Conservation (phyloP, 768 basidiomycete species). For the Lactarius sanguifluus region DNA sequence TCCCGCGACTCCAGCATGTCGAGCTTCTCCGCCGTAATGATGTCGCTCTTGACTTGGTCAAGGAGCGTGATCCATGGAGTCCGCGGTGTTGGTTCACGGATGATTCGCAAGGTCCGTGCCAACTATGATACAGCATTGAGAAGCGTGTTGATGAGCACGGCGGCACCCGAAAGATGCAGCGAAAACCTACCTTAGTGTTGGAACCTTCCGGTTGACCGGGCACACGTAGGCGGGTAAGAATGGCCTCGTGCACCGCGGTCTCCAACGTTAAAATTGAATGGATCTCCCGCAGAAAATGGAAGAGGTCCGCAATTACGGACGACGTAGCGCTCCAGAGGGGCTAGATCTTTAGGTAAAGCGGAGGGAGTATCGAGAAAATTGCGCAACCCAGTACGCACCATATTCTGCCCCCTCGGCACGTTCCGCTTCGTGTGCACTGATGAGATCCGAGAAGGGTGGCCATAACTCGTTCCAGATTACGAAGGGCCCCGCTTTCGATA, state of each 20-base stretch:
- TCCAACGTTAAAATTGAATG: conserved; percentile 56
- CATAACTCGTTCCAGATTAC: conserved; percentile 76
- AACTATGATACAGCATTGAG: conserved; percentile 46
- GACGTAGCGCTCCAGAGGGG: conserved; percentile 53
- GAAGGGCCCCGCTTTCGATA: conserved; percentile 35
- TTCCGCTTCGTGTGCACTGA: conserved; percentile 53
- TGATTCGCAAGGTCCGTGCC: conserved; percentile 49
- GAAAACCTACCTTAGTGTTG: conserved; percentile 18
- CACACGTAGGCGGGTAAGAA: conserved; percentile 51
- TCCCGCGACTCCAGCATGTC: conserved; percentile 45
- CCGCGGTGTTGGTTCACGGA: conserved; percentile 53
- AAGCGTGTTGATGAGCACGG: conserved; percentile 15
- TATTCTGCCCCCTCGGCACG: conserved; percentile 39
- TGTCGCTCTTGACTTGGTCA: conserved; percentile 59
- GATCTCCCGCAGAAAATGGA: conserved; percentile 59
- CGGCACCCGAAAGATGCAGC: not conserved
- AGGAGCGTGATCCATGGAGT: conserved; percentile 48
- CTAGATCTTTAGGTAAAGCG: conserved; percentile 36
- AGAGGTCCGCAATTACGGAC: conserved; percentile 63
- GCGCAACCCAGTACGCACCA: conserved; percentile 29
- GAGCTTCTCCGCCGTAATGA: conserved; percentile 69
- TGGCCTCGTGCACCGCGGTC: conserved; percentile 48
- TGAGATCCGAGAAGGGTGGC: conserved; percentile 62
- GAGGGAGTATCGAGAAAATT: conserved; percentile 7
- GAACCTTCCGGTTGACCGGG: conserved; percentile 46